Percentiles rank a stretch among this genome's conserved stretches.
Evolutionary conservation across 345 rosid species (phyloP).

Genomic region (Excoecaria cochinchinensis): DNA sequence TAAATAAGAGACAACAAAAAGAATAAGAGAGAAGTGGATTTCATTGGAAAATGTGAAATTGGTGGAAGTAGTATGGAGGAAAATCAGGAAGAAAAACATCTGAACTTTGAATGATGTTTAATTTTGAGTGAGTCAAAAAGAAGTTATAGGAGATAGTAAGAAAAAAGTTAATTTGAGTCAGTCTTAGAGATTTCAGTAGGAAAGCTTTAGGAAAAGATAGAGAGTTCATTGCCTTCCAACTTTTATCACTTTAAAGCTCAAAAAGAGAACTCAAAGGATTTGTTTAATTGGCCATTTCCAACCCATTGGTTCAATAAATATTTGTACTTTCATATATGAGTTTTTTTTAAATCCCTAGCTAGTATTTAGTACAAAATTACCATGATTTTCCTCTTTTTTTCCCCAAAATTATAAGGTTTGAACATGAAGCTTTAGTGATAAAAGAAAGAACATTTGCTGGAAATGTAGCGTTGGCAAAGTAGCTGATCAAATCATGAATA

Average conservation of each 20-base stretch:
- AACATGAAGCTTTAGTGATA: slow-evolving; percentile 17
- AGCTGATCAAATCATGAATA: slow-evolving; percentile 34
- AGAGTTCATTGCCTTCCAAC: slow-evolving; percentile 24
- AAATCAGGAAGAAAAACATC: slow-evolving; percentile 23
- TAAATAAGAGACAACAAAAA: not conserved
- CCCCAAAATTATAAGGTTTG: slow-evolving; percentile 7
- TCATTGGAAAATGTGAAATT: slow-evolving; percentile 23
- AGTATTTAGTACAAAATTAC: not conserved
- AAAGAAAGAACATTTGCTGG: slow-evolving; percentile 30
- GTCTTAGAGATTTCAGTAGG: slow-evolving; percentile 18
- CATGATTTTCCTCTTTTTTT: not conserved
- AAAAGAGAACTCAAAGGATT: slow-evolving; percentile 40
- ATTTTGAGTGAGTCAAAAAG: slow-evolving; percentile 50
- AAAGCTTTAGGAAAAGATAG: slow-evolving; percentile 36
- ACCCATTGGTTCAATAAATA: slow-evolving; percentile 7
- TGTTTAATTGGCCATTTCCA: slow-evolving; percentile 35
- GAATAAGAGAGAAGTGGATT: not conserved
- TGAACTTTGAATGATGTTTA: slow-evolving; percentile 28
- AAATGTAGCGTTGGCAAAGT: slow-evolving; percentile 32
- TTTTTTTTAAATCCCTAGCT: not conserved
- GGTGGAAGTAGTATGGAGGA: slow-evolving; percentile 6
- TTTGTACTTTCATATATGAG: slow-evolving; percentile 20
- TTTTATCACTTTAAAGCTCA: slow-evolving; percentile 38
- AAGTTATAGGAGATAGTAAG: slow-evolving; percentile 35
- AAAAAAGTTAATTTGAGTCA: slow-evolving; percentile 28